Evolutionary conservation across 352 stramenopile species (phyloP), one percentile per base, ranked within the genome.

Genomic region (Phytophthora macrochlamydospora): DNA sequence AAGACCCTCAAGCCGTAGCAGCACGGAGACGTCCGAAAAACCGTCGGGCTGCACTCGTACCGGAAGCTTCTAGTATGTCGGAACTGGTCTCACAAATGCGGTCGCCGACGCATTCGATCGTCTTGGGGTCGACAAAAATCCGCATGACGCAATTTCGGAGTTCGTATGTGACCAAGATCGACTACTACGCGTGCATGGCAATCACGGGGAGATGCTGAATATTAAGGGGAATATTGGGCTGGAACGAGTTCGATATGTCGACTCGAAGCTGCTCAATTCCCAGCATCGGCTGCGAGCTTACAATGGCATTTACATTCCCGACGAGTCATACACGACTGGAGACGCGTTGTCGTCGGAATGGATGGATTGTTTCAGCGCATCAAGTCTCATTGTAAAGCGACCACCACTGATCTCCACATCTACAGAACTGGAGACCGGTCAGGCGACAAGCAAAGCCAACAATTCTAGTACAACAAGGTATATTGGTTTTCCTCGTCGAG

Each of bases 121-220:
- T 91, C 8, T 59, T 95, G 0, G 87, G 87, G 0, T 87, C 81
- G 1, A 93, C 87, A 0, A 90, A 86, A 50, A 85, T 95, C 35
- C 85, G 83, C 3, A 82, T 95, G 73, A 82, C 83, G 6, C 85
- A 92, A 48, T 95, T 95, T 42, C 85, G 83, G 55, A 92, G 82
- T 30, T 82, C 85, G n/a, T 93, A 90, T 50, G 83, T 93, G 30
- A 93, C 87, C 4, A 95, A 93, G 60, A 83, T 91, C 29, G 87
- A 95, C 62, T 91, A 93, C 44, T 93, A 93, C 53, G 85, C 87
- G 0, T 93, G 85, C 50, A 92, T 95, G 85, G 81, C 83, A 9
- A 79, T 93, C 31, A 83, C 74, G 85, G 85, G 6, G 87, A 95
- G 53, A 81, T 92, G 67, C 89, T 93, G 56, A 93, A 95, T 49